phyloP scores from a whole-genome alignment of 805 yeast genomes.

The Nakazawaea siamensis region DNA sequence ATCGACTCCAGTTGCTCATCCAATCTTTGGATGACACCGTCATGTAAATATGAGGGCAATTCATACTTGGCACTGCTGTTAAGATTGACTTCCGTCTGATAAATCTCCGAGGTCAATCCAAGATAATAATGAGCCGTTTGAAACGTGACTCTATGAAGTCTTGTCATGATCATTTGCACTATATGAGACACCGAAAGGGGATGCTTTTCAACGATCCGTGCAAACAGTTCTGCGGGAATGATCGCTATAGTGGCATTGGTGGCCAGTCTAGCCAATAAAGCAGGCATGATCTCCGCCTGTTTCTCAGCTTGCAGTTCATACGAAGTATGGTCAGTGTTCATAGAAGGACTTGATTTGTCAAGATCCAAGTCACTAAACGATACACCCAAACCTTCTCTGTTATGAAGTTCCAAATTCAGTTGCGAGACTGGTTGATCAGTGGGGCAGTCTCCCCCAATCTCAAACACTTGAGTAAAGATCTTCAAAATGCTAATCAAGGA shows the following conservation, averaged over 20 bases:
- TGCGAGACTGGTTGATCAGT: not conserved
- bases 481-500: constrained; percentile 76
- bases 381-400: not conserved
- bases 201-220: constrained; percentile 58
- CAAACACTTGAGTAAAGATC: constrained; percentile 47
- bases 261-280: constrained; percentile 66
- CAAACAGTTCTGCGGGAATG: constrained; percentile 80
- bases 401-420: constrained; percentile 8
- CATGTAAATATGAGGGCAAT: constrained; percentile 59
- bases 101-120: constrained; percentile 75
- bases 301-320: not conserved
- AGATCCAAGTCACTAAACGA: not conserved
- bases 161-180: constrained; percentile 82
- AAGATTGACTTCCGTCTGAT: constrained; percentile 62
- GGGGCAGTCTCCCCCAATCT: too few relatives aligned
- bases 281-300: constrained; percentile 11
- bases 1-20: constrained; percentile 13
- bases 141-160: constrained; percentile 84
- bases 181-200: constrained; percentile 92
- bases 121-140: constrained; percentile 83
- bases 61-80: constrained; percentile 41
- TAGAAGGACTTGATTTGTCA: constrained; percentile 5
- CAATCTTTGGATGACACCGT: constrained; percentile 42
- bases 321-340: constrained; percentile 10
- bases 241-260: constrained; percentile 80